Evolutionary conservation across 495 filamentous ascomycete genomes (phyloP).

Genomic region (Xylaria acuta): DNA sequence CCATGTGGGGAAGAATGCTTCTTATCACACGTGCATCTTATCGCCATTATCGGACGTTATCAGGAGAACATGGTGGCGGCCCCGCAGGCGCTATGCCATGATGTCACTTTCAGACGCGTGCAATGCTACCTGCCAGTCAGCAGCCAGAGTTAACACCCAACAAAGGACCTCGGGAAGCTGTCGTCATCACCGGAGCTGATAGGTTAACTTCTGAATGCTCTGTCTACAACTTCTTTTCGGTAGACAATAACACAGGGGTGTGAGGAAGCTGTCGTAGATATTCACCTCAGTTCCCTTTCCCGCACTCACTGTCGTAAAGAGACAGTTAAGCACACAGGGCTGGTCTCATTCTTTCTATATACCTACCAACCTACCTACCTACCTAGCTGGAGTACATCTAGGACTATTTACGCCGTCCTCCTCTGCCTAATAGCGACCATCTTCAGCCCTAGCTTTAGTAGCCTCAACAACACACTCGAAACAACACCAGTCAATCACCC

Average conservation of each 20-base stretch:
- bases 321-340: neutral
- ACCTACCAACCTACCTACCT: too few relatives aligned
- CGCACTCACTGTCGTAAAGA: neutral
- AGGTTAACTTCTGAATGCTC: neutral
- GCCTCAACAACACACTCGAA: neutral
- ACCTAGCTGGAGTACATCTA: neutral
- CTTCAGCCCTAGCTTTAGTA: slow-evolving; percentile 15
- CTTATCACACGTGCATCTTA: slow-evolving; percentile 3
- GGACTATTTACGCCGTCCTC: neutral
- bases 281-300: neutral
- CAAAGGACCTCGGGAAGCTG: neutral
- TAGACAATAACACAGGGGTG: neutral
- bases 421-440: neutral
- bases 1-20: slow-evolving; percentile 4
- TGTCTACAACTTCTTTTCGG: neutral
- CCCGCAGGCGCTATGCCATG: neutral
- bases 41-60: slow-evolving; percentile 5
- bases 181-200: neutral
- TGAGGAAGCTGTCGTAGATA: neutral
- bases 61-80: too few relatives aligned
- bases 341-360: neutral
- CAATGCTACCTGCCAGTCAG: neutral
- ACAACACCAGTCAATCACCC: slow-evolving; percentile 4
- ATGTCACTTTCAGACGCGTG: slow-evolving; percentile 6
- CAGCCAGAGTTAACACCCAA: neutral